Evolutionary conservation across 1,284 basidiomycete species (phyloP).

Genomic region (Microbotryomycetes sp.): DNA sequence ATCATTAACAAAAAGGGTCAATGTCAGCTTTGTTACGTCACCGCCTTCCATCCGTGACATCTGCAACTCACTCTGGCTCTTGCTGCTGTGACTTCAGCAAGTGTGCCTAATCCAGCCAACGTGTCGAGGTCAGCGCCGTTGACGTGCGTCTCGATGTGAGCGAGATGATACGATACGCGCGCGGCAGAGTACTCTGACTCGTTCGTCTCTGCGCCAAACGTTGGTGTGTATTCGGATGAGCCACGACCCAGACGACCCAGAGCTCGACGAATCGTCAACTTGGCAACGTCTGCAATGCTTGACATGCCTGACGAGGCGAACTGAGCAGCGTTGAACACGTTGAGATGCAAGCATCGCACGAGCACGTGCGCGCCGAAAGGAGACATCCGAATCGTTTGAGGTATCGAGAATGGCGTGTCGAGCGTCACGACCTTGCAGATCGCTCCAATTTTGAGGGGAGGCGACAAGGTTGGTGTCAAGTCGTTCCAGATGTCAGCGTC

Average conservation of each 20-base stretch:
- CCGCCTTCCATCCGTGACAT: no score
- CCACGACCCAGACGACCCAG: conserved; percentile 9
- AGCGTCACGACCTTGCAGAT: conserved; percentile 4
- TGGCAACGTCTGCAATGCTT: conserved; percentile 1
- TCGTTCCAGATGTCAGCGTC: conserved; percentile 5
- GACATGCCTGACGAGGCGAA: neutral
- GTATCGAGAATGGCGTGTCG: conserved; percentile 4
- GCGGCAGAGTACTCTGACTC: conserved; percentile 4
- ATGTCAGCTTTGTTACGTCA: no score
- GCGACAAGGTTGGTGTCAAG: neutral
- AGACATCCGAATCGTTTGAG: neutral
- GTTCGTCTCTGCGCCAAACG: neutral
- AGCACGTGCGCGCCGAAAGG: conserved; percentile 9
- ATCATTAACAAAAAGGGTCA: neutral
- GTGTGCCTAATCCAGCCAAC: conserved; percentile 5
- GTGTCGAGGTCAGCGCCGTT: conserved; percentile 7
- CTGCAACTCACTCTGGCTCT: neutral
- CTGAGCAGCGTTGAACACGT: neutral
- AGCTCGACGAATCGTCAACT: conserved; percentile 5
- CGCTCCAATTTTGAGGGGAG: neutral
- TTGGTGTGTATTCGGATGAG: conserved; percentile 6
- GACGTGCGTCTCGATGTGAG: conserved; percentile 9
- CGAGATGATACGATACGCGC: conserved; percentile 7
- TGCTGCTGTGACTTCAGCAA: neutral
- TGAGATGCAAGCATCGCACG: conserved; percentile 1